Conservation (phyloP, 2,329 filamentous ascomycete species). For the Cladosporium phlei region DNA sequence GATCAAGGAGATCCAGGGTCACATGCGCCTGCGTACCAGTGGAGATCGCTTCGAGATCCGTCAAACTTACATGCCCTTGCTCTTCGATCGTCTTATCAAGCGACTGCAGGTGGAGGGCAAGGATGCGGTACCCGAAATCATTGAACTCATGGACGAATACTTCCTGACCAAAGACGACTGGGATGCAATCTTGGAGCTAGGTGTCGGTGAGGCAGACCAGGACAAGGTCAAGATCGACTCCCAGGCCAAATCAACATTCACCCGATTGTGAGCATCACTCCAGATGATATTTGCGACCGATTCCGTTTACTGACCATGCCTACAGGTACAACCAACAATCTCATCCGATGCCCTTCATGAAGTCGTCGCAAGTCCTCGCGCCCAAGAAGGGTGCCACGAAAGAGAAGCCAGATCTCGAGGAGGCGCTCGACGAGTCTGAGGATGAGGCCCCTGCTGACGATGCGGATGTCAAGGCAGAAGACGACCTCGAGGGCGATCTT, state of each 20-base stretch:
- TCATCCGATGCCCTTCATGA: conserved; percentile 94
- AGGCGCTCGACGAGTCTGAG: conserved; percentile 87
- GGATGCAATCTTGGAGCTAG: conserved; percentile 86
- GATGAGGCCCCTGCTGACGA: conserved; percentile 42
- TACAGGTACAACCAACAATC: conserved; percentile 75
- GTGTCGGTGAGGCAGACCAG: conserved; percentile 77
- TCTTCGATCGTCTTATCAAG: conserved; percentile 78
- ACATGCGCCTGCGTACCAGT: conserved; percentile 88
- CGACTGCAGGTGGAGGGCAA: conserved; percentile 73
- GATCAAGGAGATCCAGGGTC: conserved; percentile 90
- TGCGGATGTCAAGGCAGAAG: conserved; percentile 44
- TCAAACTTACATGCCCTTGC: conserved; percentile 84
- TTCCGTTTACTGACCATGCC: conserved; percentile 19
- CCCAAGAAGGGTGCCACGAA: conserved; percentile 65
- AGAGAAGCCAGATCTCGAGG: conserved; percentile 88
- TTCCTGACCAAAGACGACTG: conserved; percentile 93
- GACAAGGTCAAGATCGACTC: conserved; percentile 71
- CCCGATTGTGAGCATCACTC: conserved; percentile 66
- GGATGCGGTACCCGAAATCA: conserved; percentile 74
- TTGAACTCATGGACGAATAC: conserved; percentile 95
- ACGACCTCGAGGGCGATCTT: conserved; percentile 75
- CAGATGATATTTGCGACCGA: not conserved
- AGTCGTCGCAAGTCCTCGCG: conserved; percentile 70
- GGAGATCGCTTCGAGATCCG: conserved; percentile 90
- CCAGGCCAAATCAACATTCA: conserved; percentile 85